phyloP scores from a whole-genome alignment of 2,329 filamentous ascomycete species.

The Ophidiomyces ophidiicola region DNA sequence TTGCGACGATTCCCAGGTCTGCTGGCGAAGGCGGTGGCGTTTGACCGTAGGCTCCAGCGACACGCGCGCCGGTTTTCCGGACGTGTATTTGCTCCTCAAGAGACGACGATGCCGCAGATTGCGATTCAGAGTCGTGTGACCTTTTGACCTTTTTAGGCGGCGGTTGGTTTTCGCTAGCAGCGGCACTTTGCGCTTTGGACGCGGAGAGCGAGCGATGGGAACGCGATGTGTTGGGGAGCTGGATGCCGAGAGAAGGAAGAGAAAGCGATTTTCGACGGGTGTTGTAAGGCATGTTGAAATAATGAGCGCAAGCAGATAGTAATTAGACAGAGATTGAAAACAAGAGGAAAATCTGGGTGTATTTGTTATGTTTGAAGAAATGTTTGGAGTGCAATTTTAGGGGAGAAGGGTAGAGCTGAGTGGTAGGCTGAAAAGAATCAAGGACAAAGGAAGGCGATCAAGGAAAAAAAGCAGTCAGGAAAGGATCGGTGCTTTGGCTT shows the following conservation, averaged over 20 bases:
- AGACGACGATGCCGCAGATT: conserved; percentile 20
- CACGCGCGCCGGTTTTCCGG: conserved; percentile 29
- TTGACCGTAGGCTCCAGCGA: conserved; percentile 49
- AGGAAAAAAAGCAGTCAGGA: conserved; percentile 8
- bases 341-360: conserved; percentile 17
- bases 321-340: conserved; percentile 18
- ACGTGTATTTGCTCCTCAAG: conserved; percentile 15
- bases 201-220: conserved; percentile 46
- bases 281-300: conserved; percentile 71
- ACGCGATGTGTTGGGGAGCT: conserved; percentile 53
- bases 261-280: conserved; percentile 93
- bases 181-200: conserved; percentile 53
- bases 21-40: conserved; percentile 70
- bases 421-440: conserved; percentile 8
- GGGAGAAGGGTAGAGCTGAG: conserved; percentile 8
- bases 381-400: conserved; percentile 3
- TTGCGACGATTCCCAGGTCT: conserved; percentile 31
- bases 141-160: conserved; percentile 64
- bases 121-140: conserved; percentile 47
- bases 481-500: conserved; percentile 10
- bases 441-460: conserved; percentile 9
- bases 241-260: conserved; percentile 82
- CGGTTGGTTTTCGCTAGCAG: conserved; percentile 41
- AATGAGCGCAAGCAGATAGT: conserved; percentile 11
- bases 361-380: conserved; percentile 6